Conservation (phyloP, 257 asterid species). For the Solanum lycopersicoides region DNA sequence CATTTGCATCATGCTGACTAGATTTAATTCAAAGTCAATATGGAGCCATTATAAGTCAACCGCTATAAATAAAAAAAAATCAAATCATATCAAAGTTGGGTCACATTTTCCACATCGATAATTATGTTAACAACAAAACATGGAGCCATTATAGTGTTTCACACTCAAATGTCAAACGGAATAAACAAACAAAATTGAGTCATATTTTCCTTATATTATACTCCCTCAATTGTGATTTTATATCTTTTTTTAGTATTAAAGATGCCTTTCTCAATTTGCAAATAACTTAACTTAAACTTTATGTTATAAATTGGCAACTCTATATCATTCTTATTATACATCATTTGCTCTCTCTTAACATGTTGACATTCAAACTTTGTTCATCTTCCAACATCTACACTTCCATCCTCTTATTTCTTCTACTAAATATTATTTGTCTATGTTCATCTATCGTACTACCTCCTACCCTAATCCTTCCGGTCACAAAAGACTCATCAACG, state of each 20-base stretch:
- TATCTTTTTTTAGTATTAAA: neutral
- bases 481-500: constrained; percentile 40
- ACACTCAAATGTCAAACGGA: neutral
- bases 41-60: no score
- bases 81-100: no score
- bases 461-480: constrained; percentile 34
- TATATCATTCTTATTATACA: neutral
- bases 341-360: neutral
- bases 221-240: neutral
- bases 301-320: neutral
- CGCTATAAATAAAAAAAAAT: no score
- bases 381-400: neutral
- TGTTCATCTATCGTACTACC: neutral
- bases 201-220: neutral
- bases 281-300: neutral
- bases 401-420: neutral
- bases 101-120: no score
- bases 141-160: neutral
- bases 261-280: neutral
- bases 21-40: no score
- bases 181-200: neutral
- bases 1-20: no score
- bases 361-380: neutral
- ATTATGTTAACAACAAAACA: no score
- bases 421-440: neutral